phyloP scores from a whole-genome alignment of 2,329 filamentous ascomycete species.

The Myriosclerotinia duriaeana region DNA sequence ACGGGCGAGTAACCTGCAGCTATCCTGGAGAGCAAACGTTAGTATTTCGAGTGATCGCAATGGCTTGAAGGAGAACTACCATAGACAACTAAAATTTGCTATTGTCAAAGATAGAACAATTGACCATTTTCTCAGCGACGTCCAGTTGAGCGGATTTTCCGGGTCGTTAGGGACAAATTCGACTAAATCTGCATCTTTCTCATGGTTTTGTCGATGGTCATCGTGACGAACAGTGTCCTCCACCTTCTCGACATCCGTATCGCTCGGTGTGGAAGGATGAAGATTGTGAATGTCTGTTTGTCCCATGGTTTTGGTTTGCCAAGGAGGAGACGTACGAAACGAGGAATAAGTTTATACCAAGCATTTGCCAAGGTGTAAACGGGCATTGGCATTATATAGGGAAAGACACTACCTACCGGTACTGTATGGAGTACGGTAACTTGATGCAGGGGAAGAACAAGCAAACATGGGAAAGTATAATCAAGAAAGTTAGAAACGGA shows the following conservation, averaged over 20 bases:
- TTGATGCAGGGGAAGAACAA: neutral
- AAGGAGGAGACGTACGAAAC: neutral
- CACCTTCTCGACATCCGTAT: slow-evolving; percentile 14
- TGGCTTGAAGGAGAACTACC: slow-evolving; percentile 50
- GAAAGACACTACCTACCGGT: neutral
- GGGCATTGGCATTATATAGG: slow-evolving; percentile 14
- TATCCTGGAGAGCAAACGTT: slow-evolving; percentile 39
- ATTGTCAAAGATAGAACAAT: slow-evolving; percentile 36
- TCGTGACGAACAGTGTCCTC: neutral
- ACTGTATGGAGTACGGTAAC: neutral
- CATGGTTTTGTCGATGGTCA: neutral
- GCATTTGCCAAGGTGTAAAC: neutral
- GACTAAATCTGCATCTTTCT: neutral
- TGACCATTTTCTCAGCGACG: slow-evolving; percentile 30
- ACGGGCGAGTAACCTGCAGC: slow-evolving; percentile 29
- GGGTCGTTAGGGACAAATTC: slow-evolving; percentile 30
- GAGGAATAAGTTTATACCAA: neutral
- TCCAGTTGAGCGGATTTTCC: slow-evolving; percentile 36
- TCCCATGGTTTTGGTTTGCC: neutral
- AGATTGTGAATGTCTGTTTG: neutral
- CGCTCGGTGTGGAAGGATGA: neutral
- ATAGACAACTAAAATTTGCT: slow-evolving; percentile 34
- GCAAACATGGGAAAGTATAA: neutral
- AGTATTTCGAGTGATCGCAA: slow-evolving; percentile 48
- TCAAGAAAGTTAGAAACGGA: neutral